Percentiles rank a stretch among this genome's conserved stretches.
Conservation (phyloP, 768 basidiomycete genomes). For the Inosperma sp. region DNA sequence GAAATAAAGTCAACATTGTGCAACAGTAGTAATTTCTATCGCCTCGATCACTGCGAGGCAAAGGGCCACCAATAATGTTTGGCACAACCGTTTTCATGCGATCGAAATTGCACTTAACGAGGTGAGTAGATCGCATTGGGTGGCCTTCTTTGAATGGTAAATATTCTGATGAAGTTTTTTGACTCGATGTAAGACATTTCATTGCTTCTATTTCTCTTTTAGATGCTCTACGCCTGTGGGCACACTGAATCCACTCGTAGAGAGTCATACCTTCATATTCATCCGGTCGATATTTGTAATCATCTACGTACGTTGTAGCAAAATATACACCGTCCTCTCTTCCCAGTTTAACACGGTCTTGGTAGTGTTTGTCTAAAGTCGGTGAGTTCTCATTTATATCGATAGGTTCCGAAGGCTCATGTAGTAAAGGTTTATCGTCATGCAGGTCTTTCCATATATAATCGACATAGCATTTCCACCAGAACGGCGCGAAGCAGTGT, state of each 20-base stretch:
- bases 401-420: too few relatives aligned
- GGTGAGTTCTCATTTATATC: neutral
- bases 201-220: conserved; percentile 2
- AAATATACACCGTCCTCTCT: conserved; percentile 15
- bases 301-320: conserved; percentile 25
- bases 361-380: too few relatives aligned
- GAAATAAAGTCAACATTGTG: too few relatives aligned
- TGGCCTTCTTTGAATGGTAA: conserved; percentile 18
- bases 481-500: conserved; percentile 26
- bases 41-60: too few relatives aligned
- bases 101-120: conserved; percentile 12
- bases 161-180: neutral
- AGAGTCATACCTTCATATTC: conserved; percentile 17
- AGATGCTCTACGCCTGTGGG: conserved; percentile 6
- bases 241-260: conserved; percentile 27
- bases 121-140: conserved; percentile 23
- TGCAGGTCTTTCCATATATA: conserved; percentile 10
- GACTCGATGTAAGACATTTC: neutral
- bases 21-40: too few relatives aligned
- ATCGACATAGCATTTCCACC: conserved; percentile 25
- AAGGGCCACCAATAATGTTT: too few relatives aligned
- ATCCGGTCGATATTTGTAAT: conserved; percentile 29
- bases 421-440: too few relatives aligned
- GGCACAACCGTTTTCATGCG: too few relatives aligned
- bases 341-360: conserved; percentile 23